These are phyloP conservation scores for Lycium ferocissimum DNA, from an alignment of 257 asterid genomes.

Conservation along the genomic window DNA sequence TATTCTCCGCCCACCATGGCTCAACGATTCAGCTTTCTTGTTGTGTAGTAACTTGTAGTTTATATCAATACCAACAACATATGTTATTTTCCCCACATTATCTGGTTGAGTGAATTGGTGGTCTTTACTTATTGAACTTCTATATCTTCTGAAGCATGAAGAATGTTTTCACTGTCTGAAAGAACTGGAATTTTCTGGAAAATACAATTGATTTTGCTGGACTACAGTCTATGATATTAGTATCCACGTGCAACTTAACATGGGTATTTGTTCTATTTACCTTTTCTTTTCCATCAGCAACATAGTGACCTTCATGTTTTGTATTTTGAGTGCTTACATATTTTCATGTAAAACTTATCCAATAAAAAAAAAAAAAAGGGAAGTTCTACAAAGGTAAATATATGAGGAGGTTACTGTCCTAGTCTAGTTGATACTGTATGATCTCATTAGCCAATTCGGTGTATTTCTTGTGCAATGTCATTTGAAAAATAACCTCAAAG, in stretches of 20 bases:
- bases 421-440: neutral
- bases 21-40: neutral
- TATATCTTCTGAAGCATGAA: neutral
- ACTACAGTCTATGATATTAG: too few relatives aligned
- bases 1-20: conserved; percentile 15
- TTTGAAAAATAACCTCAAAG: neutral
- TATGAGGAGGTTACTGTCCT: neutral
- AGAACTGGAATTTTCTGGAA: too few relatives aligned
- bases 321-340: too few relatives aligned
- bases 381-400: neutral
- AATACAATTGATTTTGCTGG: too few relatives aligned
- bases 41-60: neutral
- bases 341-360: too few relatives aligned
- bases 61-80: neutral
- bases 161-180: too few relatives aligned
- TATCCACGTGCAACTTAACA: too few relatives aligned
- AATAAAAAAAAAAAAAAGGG: too few relatives aligned
- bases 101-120: neutral
- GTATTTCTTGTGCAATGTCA: neutral
- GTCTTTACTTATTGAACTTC: neutral
- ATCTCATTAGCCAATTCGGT: neutral
- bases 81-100: neutral
- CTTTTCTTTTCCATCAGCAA: too few relatives aligned
- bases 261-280: too few relatives aligned
- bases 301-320: too few relatives aligned